Evolutionary conservation across 345 rosid genomes (phyloP).

Genomic region (Brassica nigra): DNA sequence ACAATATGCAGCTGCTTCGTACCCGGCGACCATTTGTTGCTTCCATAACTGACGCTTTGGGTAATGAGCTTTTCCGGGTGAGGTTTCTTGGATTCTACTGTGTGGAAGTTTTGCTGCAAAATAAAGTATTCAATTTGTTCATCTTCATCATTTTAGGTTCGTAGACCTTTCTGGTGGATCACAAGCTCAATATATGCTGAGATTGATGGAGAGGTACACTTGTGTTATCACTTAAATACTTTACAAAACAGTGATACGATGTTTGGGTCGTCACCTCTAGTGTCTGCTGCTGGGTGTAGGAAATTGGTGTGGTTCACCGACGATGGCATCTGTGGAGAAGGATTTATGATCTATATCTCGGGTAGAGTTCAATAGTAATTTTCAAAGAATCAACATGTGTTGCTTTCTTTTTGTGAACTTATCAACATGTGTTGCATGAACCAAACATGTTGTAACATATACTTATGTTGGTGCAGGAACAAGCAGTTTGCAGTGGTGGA

Average conservation of each 20-base stretch:
- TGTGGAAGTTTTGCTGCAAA: constrained; percentile 1
- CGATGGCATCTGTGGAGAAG: constrained; percentile 99
- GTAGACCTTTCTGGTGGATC: constrained; percentile 96
- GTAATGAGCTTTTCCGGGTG: constrained; percentile 82
- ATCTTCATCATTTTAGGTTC: constrained; percentile 59
- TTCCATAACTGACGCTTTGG: constrained; percentile 67
- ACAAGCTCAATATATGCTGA: constrained; percentile 94
- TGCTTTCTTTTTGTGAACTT: not conserved
- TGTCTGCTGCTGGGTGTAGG: constrained; percentile 49
- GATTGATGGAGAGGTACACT: constrained; percentile 77
- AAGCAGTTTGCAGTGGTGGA: constrained; percentile 90
- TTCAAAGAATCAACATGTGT: not conserved
- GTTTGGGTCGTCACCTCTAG: constrained; percentile 18
- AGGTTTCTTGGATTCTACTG: constrained; percentile 35
- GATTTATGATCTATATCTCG: constrained; percentile 86
- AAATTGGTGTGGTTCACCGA: constrained; percentile 89
- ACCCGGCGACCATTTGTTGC: constrained; percentile 90
- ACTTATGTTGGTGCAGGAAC: constrained; percentile 49
- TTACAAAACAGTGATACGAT: not conserved
- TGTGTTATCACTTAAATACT: not conserved
- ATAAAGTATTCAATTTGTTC: constrained; percentile 26
- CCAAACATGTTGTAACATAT: not conserved
- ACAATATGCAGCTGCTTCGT: constrained; percentile 68
- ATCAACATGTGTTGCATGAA: not conserved
- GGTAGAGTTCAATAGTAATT: constrained; percentile 46